Base-by-base conservation (phyloP, 106 monocot species). In the Phalaenopsis aphrodite region DNA sequence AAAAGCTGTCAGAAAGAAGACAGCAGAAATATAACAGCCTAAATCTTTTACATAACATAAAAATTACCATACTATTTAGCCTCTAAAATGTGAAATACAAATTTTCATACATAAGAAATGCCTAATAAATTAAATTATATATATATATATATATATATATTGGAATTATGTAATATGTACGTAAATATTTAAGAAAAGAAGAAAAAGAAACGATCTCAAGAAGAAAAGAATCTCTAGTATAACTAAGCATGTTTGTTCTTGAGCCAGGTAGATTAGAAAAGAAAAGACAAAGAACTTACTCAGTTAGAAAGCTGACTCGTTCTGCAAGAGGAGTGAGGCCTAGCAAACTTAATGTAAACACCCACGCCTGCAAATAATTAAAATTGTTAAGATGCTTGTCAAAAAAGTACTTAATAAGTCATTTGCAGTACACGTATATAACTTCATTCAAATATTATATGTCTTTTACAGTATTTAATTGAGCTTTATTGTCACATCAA, bases 241-340 rank as follows among this genome's bases (percentile, higher is more conserved):
- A 57, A 57, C 12, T 57, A 52, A 52, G 52, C 1, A 52, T 52
- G 52, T 14, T 52, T 52, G 12, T 52, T 52, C 10, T 52, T 1
- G 52, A 14, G 7, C 23, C 21, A 17, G 24, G 39, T 23, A 61
- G 73, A 61, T 15, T 72, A 55, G 1, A 37, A n/a, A 14, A 46
- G 30, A 55, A 5, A n/a, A 8, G 1, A 11, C 17, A 41, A 55
- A 83, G 52, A 46, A 82, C 83, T 76, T 86, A 89, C 88, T 89
- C 88, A 5, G 86, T 89, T 57, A 89, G 81, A 64, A 89, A 89
- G 84, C 86, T 89, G 15, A 89, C 83, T 37, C 88, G 81, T 49
- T 89, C 88, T 2, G 88, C 88, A 55, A 89, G 86, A 21, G 88
- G 88, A 41, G 81, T 77, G 21, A 89, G 81, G 36, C 88, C 88